Evolutionary conservation across 306 rosid species (phyloP).

Genomic region (Pachyrhizus erosus): DNA sequence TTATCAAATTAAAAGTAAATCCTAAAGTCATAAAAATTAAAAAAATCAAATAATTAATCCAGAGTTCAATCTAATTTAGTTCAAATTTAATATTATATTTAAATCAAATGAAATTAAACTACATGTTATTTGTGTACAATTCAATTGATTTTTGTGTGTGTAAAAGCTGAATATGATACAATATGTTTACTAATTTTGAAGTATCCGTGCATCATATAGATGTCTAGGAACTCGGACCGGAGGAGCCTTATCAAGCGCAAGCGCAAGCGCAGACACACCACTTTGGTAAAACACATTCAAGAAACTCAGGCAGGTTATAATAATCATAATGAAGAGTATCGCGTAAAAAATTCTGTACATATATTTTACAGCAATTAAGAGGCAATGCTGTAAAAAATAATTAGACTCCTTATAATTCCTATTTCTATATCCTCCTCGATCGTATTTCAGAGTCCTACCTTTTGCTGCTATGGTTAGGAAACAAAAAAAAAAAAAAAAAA

Average conservation of each 20-base stretch:
- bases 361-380: constrained; percentile 24
- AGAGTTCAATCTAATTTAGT: neutral
- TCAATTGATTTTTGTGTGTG: neutral
- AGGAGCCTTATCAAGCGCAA: too few relatives aligned
- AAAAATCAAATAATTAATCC: neutral
- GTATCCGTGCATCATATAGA: neutral
- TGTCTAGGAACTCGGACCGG: neutral
- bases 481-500: constrained; percentile 30
- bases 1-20: neutral
- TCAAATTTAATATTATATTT: neutral
- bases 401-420: constrained; percentile 33
- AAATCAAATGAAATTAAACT: neutral
- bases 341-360: constrained; percentile 39
- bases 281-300: constrained; percentile 21
- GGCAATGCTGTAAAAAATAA: constrained; percentile 3
- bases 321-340: neutral
- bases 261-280: too few relatives aligned
- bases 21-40: neutral
- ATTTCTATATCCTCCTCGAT: constrained; percentile 25
- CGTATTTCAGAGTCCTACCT: constrained; percentile 10
- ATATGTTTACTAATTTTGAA: neutral
- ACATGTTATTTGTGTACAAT: neutral
- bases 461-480: constrained; percentile 40
- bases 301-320: constrained; percentile 21
- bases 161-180: neutral